A percentile compares a stretch with the other conserved stretches of the same genome.
phyloP scores from a whole-genome alignment of 2,329 filamentous ascomycete species.

The Hirsutella thompsonii region DNA sequence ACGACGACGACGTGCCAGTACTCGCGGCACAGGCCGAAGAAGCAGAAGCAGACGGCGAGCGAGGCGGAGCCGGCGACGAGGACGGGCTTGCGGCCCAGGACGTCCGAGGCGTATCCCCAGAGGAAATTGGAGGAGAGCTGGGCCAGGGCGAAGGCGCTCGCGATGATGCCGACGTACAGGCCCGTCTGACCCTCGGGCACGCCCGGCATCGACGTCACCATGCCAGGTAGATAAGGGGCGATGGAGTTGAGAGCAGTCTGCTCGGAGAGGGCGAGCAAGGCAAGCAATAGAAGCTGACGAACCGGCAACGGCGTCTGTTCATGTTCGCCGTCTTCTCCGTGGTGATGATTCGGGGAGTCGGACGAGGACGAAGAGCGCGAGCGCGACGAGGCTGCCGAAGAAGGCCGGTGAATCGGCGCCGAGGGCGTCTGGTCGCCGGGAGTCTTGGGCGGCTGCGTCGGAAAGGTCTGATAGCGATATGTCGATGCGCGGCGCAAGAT shows the following conservation, averaged over 20 bases:
- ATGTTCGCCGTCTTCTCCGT: conserved; percentile 16
- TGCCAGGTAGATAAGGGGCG: conserved; percentile 84
- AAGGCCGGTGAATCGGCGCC: conserved; percentile 15
- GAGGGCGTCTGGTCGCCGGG: conserved; percentile 32
- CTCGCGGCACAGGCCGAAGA: conserved; percentile 74
- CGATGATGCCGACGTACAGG: conserved; percentile 80
- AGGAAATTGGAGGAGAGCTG: conserved; percentile 82
- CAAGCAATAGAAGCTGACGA: conserved; percentile 71
- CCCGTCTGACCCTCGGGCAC: conserved; percentile 61
- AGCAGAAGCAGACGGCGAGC: conserved; percentile 67
- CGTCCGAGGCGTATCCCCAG: conserved; percentile 45
- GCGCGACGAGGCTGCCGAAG: conserved; percentile 9
- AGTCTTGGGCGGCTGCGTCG: conserved; percentile 57
- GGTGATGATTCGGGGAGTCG: conserved; percentile 6
- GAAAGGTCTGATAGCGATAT: conserved; percentile 71
- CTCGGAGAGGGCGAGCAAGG: conserved; percentile 79
- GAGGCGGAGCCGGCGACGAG: conserved; percentile 70
- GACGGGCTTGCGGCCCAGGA: conserved; percentile 60
- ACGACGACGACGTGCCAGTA: conserved; percentile 78
- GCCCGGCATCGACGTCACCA: conserved; percentile 77
- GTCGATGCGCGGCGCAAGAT: conserved; percentile 25
- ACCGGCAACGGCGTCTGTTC: conserved; percentile 62
- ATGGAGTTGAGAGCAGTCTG: conserved; percentile 97
- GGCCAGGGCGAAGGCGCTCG: conserved; percentile 81
- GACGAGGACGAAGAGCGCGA: background rate